Evolutionary conservation across 495 filamentous ascomycete genomes (phyloP), one percentile per base, ranked within the genome.

Genomic region (Neurospora sp.): DNA sequence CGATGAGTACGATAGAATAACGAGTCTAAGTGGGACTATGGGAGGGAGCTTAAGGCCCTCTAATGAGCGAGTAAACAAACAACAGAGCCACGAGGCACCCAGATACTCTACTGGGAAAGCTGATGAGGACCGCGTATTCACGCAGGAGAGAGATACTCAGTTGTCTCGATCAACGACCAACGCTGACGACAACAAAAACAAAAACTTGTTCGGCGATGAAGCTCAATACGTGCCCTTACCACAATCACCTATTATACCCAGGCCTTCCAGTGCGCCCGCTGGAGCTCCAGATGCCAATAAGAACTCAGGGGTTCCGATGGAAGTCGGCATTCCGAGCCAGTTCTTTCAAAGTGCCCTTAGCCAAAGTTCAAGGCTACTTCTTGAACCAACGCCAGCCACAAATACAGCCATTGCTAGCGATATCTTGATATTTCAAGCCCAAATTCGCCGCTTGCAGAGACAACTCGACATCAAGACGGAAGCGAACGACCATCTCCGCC

Each of bases 391-490:
- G 27, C 8, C 38, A 72, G 14, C 44, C 42, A 22, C 6, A 17
- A 45, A 69, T 14, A 75, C 69, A 59, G 59, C 76, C 14, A 74
- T 59, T 68, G 68, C 31, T 35, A 16, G 76, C 12, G 76, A 78
- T 59, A 84, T 83, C 22, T 78, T 81, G 1, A 76, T 81, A 1
- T 79, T 88, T 8, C 83, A 87, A 48, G 71, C 75, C 0, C 84
- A 85, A 72, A 84, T 87, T 17, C 80, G 82, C 53, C 78, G 73
- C 41, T 73, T 89, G 7, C 84, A 86, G 71, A 78, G 73, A 40
- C 82, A 82, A 40, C 73, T 87, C 3, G 81, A 81, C 10, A 69
- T 71, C 20, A 79, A 77, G 20, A 75, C 76, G 1, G 86, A 86
- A 38, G 83, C 87, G 68, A 76, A 78, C 8, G 71, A 71, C 7